Evolutionary conservation across 2,329 filamentous ascomycete genomes (phyloP), one percentile per base, ranked within the genome.

Genomic region (Botryotinia narcissicola): DNA sequence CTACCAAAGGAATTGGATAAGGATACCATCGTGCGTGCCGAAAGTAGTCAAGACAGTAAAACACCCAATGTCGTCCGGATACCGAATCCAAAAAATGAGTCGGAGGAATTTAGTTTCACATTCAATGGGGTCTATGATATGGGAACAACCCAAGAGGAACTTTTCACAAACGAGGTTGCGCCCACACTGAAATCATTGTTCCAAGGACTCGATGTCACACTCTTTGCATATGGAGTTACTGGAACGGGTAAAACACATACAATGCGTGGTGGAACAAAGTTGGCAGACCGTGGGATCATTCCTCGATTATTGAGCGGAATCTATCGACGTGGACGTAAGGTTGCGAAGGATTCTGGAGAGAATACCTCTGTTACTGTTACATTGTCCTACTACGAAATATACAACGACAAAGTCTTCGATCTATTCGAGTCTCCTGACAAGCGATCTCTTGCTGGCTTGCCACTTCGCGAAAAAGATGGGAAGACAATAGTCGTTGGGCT

Each of bases 201-300:
- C 84, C 91, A 91, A 83, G 96, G 93, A 73, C 90, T 94, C 80
- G 93, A 97, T 83, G 89, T 95, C 60, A 97, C 94, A 18, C 89
- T 97, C 73, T 97, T 98, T 80, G 94, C 95, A 42, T 97, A 98
- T 81, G 95, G 95, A 75, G 93, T 95, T 74, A 97, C 95, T 0
- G 95, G 95, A 64, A 97, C 94, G 0, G 95, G 95, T 73, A 98
- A 98, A 84, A 98, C 95, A 74, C 93, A 97, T 83, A 98, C 95
- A 4, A 97, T 98, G 94, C 91, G 95, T 76, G 95, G 95, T 77
- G 95, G 95, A 57, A 89, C 97, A 82, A 93, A 92, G 81, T 86
- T 97, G 72, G 91, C 92, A 8, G 94, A 97, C 73, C 88, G 95
- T 78, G 95, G 95, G 75, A 92, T 96, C 57, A 97, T 98, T 77